Evolutionary conservation across 108 stramenopile species (phyloP).

Genomic region (Discostella pseudostelligera): DNA sequence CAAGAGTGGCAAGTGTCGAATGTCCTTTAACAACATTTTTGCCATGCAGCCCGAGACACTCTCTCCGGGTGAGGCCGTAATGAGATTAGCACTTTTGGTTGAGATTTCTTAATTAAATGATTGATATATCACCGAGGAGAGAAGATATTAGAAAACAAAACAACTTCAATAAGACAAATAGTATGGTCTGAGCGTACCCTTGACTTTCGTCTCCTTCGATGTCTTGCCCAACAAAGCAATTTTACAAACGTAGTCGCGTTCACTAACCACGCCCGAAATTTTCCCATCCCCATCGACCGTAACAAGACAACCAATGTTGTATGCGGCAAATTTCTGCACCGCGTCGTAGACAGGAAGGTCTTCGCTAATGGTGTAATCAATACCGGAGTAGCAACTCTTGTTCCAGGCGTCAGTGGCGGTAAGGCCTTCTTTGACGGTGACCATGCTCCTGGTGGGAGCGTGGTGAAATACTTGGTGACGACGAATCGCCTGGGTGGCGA

Average conservation of each 20-base stretch:
- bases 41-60: slow-evolving; percentile 61
- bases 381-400: slow-evolving; percentile 82
- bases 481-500: slow-evolving; percentile 26
- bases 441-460: slow-evolving; percentile 11
- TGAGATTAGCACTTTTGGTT: slow-evolving; percentile 58
- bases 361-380: slow-evolving; percentile 83
- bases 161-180: neutral
- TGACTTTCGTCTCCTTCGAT: slow-evolving; percentile 57
- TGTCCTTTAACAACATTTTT: slow-evolving; percentile 74
- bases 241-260: slow-evolving; percentile 73
- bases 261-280: slow-evolving; percentile 62
- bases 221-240: slow-evolving; percentile 62
- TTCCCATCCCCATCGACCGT: slow-evolving; percentile 54
- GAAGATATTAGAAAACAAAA: too few species aligned
- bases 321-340: slow-evolving; percentile 90
- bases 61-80: slow-evolving; percentile 57
- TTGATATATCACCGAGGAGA: neutral
- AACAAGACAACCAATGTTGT: slow-evolving; percentile 72
- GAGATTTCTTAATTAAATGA: slow-evolving; percentile 43
- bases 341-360: slow-evolving; percentile 87
- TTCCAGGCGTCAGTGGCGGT: slow-evolving; percentile 82
- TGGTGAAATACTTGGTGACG: slow-evolving; percentile 26
- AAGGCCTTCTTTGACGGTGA: slow-evolving; percentile 53
- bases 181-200: slow-evolving; percentile 7
- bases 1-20: slow-evolving; percentile 66